Percentiles rank a stretch among this genome's conserved stretches.
Conservation (phyloP, 192 early-diverging fungal genomes). For the Rhizophagus sp. region DNA sequence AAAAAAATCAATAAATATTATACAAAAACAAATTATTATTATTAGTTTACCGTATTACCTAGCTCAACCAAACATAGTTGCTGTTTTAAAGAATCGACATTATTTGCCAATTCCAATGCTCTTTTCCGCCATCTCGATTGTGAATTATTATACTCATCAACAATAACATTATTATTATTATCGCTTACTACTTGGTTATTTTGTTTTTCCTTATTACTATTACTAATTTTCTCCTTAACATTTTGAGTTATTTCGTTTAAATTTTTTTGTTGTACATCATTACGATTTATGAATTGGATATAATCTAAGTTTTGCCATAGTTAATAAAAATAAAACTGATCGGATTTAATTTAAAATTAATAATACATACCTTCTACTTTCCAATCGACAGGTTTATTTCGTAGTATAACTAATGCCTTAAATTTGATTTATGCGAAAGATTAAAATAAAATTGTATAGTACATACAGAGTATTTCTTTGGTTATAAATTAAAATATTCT, state of each 20-base stretch:
- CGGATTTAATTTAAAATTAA: no score
- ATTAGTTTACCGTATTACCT: neutral
- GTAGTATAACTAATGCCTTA: neutral
- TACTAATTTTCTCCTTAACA: neutral
- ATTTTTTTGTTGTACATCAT: neutral
- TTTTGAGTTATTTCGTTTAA: neutral
- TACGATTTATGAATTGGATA: neutral
- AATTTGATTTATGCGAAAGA: neutral
- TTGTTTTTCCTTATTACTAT: neutral
- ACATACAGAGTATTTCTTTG: neutral
- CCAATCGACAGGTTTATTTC: slow-evolving; percentile 4
- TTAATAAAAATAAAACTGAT: no score
- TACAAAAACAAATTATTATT: neutral
- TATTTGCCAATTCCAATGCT: neutral
- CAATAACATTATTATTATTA: neutral
- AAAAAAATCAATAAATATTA: neutral
- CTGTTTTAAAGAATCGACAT: neutral
- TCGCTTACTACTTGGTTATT: neutral
- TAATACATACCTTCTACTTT: neutral
- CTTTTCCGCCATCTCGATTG: neutral
- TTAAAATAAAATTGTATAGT: neutral
- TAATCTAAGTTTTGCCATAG: neutral
- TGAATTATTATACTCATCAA: neutral
- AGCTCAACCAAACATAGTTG: neutral
- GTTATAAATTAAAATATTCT: neutral